Percentiles rank a stretch among this genome's conserved stretches.
Evolutionary conservation across 208 protist species (phyloP).

Genomic region (Trypanosoma brucei): DNA sequence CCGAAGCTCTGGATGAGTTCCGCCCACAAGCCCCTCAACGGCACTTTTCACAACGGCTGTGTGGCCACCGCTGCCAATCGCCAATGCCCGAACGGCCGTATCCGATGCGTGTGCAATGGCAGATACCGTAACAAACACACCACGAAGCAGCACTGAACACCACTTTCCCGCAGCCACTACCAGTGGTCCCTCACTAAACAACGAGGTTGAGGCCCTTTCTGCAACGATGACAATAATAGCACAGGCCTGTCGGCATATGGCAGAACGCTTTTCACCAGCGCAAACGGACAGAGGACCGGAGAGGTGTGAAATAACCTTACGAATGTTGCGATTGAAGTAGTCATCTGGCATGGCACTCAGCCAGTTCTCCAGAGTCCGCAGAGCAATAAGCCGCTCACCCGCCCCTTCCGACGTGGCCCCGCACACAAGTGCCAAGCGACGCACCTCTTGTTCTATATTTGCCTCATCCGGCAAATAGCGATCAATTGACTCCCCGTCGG

Average conservation of each 20-base stretch:
- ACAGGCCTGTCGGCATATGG: conserved; percentile 72
- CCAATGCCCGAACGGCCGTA: conserved; percentile 45
- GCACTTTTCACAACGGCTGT: conserved; percentile 35
- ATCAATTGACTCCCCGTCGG: neutral
- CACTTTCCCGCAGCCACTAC: conserved; percentile 32
- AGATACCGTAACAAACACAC: conserved; percentile 77
- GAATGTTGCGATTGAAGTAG: conserved; percentile 25
- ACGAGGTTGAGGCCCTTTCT: conserved; percentile 29
- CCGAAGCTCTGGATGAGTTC: conserved; percentile 75
- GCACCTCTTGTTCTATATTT: conserved; percentile 9
- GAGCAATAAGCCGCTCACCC: conserved; percentile 36
- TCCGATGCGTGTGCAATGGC: conserved; percentile 75
- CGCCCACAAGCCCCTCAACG: conserved; percentile 35
- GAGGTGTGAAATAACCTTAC: conserved; percentile 22
- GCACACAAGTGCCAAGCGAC: conserved; percentile 10
- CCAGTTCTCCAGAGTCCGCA: conserved; percentile 61
- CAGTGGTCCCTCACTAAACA: conserved; percentile 11
- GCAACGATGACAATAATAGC: conserved; percentile 39
- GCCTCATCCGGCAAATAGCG: conserved; percentile 3
- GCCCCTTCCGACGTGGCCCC: conserved; percentile 7
- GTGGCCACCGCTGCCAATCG: conserved; percentile 54
- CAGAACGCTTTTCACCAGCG: conserved; percentile 64
- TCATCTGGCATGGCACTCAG: conserved; percentile 27
- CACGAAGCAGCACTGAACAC: conserved; percentile 45
- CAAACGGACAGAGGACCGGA: conserved; percentile 35